Conservation (phyloP, 148 eudicot species). For the Vaccinium vitisidaea region DNA sequence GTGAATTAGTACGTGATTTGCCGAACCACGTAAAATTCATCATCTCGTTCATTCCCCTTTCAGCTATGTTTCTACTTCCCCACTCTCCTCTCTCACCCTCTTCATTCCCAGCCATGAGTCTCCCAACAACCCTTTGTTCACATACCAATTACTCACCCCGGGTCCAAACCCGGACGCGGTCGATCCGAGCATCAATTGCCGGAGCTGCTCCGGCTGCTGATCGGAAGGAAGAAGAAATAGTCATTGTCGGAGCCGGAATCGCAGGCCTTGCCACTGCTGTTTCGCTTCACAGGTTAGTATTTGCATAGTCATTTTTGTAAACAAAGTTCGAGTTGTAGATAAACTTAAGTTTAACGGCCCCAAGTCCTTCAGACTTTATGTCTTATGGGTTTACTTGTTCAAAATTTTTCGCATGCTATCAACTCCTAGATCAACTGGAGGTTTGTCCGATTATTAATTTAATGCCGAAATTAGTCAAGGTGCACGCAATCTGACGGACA, state of each 20-base stretch:
- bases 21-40: no score
- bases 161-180: constrained; percentile 1
- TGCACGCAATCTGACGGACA: no score
- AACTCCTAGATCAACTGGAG: no score
- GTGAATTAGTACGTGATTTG: no score
- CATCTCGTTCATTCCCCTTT: not conserved
- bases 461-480: no score
- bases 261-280: constrained; percentile 95
- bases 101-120: not conserved
- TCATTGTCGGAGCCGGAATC: constrained; percentile 87
- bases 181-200: constrained; percentile 17
- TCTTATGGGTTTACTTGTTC: no score
- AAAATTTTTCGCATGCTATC: no score
- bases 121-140: constrained; percentile 8
- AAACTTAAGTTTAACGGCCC: no score
- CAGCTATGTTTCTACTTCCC: not conserved
- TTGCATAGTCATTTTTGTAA: no score
- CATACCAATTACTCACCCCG: not conserved
- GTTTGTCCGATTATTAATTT: no score
- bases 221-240: constrained; percentile 61
- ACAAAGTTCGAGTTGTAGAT: no score
- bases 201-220: constrained; percentile 15
- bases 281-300: constrained; percentile 67
- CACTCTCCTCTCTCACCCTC: not conserved
- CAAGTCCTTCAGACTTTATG: no score